A percentile compares a stretch with the other conserved stretches of the same genome.
Evolutionary conservation across 495 filamentous ascomycete species (phyloP).

Genomic region (Clavariopsis aquatica): DNA sequence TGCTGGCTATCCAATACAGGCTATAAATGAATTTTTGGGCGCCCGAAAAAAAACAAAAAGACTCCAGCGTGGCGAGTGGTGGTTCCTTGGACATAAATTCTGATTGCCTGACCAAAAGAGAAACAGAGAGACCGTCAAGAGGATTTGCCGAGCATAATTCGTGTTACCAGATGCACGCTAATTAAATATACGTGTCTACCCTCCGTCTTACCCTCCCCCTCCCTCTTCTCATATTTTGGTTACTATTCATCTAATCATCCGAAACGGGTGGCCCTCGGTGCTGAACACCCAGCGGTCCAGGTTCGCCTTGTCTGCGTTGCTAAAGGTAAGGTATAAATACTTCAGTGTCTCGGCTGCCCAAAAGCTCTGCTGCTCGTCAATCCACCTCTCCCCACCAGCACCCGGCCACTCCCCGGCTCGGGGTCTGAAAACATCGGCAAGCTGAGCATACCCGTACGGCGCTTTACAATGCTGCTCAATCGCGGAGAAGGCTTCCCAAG

Average conservation of each 20-base stretch:
- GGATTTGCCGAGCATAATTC: too few relatives aligned
- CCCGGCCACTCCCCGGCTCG: slow-evolving; percentile 15
- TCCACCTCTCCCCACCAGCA: slow-evolving; percentile 20
- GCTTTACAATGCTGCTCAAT: slow-evolving; percentile 43
- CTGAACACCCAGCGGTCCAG: slow-evolving; percentile 42
- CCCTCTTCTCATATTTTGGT: too few relatives aligned
- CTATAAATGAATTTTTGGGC: too few relatives aligned
- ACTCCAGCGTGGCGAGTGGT: too few relatives aligned
- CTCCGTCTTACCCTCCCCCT: too few relatives aligned
- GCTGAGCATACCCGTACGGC: slow-evolving; percentile 42
- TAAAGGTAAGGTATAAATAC: slow-evolving; percentile 39
- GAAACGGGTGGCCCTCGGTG: slow-evolving; percentile 39
- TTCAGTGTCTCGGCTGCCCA: slow-evolving; percentile 41
- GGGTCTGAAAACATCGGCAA: slow-evolving; percentile 41
- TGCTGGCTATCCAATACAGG: too few relatives aligned
- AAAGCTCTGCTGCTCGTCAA: slow-evolving; percentile 37
- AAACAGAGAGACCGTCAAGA: too few relatives aligned
- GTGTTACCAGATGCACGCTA: too few relatives aligned
- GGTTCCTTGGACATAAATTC: too few relatives aligned
- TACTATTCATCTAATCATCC: slow-evolving; percentile 34
- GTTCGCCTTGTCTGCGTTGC: slow-evolving; percentile 31
- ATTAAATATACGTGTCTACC: too few relatives aligned
- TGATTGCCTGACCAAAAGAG: too few relatives aligned
- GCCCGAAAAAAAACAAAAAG: too few relatives aligned
- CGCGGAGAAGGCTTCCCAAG: slow-evolving; percentile 42